phyloP scores from a whole-genome alignment of 768 basidiomycete genomes.

The Termitomyces sp. region DNA sequence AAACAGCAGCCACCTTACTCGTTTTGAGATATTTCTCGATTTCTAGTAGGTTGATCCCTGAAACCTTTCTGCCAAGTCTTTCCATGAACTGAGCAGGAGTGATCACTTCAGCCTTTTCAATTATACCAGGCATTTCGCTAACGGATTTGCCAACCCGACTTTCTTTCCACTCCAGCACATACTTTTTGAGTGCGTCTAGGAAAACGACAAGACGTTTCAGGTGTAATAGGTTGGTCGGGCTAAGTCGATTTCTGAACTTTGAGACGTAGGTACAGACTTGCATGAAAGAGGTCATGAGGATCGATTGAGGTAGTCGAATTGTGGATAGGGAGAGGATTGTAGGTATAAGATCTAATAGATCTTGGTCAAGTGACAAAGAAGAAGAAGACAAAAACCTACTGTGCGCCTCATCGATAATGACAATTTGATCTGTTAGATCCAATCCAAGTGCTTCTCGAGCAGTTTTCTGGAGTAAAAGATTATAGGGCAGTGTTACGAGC shows the following conservation, averaged over 20 bases:
- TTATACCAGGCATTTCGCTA: slow-evolving; percentile 3
- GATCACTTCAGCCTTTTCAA: slow-evolving; percentile 52
- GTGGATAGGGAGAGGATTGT: slow-evolving; percentile 87
- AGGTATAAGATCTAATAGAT: slow-evolving; percentile 75
- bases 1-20: slow-evolving; percentile 62
- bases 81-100: slow-evolving; percentile 62
- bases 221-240: slow-evolving; percentile 67
- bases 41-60: slow-evolving; percentile 79
- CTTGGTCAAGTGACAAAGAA: neutral
- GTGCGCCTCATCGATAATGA: slow-evolving; percentile 96
- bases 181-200: slow-evolving; percentile 62
- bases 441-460: slow-evolving; percentile 88
- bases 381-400: slow-evolving; percentile 47
- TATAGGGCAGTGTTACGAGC: slow-evolving; percentile 93
- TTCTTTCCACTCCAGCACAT: slow-evolving; percentile 51
- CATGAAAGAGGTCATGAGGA: slow-evolving; percentile 55
- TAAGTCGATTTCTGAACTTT: slow-evolving; percentile 74
- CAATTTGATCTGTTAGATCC: slow-evolving; percentile 75
- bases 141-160: slow-evolving; percentile 16
- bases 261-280: slow-evolving; percentile 77
- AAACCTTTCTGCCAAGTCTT: slow-evolving; percentile 59
- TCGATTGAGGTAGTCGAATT: slow-evolving; percentile 50
- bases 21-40: slow-evolving; percentile 74
- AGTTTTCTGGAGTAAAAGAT: slow-evolving; percentile 76
- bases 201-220: slow-evolving; percentile 75